Conservation (phyloP, 768 basidiomycete species). For the Neoboletus brunneissimus region DNA sequence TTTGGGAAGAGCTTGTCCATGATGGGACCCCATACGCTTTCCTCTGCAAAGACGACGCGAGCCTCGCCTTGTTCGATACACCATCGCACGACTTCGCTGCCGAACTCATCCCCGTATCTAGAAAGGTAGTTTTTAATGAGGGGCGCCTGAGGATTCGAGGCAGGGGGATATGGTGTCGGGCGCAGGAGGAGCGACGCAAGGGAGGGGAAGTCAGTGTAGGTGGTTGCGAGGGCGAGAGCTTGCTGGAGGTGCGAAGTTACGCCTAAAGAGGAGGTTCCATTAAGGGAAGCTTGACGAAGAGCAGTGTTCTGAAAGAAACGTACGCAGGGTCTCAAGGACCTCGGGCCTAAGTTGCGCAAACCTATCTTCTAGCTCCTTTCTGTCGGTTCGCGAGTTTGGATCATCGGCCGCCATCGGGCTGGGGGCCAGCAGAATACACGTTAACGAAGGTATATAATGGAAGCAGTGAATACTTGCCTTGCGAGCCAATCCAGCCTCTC, state of each 20-base stretch:
- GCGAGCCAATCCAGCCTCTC: conserved; percentile 69
- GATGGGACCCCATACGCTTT: conserved; percentile 55
- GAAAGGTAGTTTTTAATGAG: conserved; percentile 73
- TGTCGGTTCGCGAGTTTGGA: conserved; percentile 52
- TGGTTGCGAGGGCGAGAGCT: conserved; percentile 82
- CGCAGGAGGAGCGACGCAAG: conserved; percentile 83
- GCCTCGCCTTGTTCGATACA: conserved; percentile 89
- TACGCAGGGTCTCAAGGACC: conserved; percentile 78
- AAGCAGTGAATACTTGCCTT: conserved; percentile 39
- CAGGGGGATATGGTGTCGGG: conserved; percentile 57
- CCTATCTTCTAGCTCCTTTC: conserved; percentile 56
- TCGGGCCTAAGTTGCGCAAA: conserved; percentile 74
- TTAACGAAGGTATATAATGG: not conserved
- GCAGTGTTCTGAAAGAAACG: conserved; percentile 24
- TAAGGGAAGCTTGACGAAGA: not conserved
- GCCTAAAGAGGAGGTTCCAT: conserved; percentile 41
- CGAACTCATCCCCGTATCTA: conserved; percentile 78
- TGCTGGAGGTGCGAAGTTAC: conserved; percentile 59
- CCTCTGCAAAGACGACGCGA: conserved; percentile 77
- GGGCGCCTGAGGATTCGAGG: conserved; percentile 59
- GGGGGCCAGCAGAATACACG: not conserved
- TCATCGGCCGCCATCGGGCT: conserved; percentile 49
- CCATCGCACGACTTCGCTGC: conserved; percentile 88
- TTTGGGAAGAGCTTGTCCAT: conserved; percentile 67
- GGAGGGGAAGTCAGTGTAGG: conserved; percentile 80